Conservation (phyloP, 306 rosid species). For the Cajanus cajan region DNA sequence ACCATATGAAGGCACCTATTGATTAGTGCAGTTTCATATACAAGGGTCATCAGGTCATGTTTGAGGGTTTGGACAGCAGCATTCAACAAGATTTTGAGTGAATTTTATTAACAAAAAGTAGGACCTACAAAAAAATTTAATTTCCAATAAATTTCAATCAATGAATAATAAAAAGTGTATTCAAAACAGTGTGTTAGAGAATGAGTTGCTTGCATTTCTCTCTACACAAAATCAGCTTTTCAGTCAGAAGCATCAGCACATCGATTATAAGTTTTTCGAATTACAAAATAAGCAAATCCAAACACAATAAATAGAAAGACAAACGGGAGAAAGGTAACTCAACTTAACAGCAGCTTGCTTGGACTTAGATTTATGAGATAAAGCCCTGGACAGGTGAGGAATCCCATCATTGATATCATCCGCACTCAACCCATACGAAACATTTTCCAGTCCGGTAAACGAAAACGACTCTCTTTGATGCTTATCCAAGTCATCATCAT, state of each 20-base stretch:
- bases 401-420: conserved; percentile 89
- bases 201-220: background rate
- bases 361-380: conserved; percentile 74
- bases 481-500: conserved; percentile 47
- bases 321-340: conserved; percentile 30
- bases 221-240: background rate
- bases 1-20: conserved; percentile 7
- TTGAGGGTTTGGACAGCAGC: background rate
- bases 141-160: too few relatives aligned
- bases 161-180: too few relatives aligned
- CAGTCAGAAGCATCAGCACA: background rate
- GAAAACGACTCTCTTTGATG: conserved; percentile 65
- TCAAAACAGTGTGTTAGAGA: background rate
- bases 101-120: too few relatives aligned
- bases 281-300: conserved; percentile 5
- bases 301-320: conserved; percentile 9
- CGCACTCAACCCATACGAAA: conserved; percentile 44
- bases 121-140: background rate
- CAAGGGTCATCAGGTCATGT: conserved; percentile 10
- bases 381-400: conserved; percentile 71
- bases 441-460: conserved; percentile 47
- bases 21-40: background rate
- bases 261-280: background rate
- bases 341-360: conserved; percentile 84
- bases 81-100: background rate